Evolutionary conservation across 768 basidiomycete genomes (phyloP).

Genomic region (Lentinula aciculospora): DNA sequence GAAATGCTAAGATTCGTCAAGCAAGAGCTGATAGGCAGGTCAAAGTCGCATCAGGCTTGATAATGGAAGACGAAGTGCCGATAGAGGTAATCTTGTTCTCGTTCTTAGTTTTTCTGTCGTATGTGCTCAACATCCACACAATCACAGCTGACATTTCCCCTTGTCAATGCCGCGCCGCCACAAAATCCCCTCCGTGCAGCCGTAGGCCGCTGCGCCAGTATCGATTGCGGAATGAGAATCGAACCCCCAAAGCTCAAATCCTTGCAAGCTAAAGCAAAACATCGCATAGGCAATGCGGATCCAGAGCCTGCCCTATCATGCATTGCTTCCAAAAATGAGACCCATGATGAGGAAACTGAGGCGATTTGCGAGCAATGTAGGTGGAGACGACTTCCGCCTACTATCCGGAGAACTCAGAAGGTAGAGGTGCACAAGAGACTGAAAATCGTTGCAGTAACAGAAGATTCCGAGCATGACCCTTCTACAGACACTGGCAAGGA

Average conservation of each 20-base stretch:
- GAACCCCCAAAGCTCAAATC: not conserved
- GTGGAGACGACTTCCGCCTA: not conserved
- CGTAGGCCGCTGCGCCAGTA: not conserved
- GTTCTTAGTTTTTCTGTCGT: not conserved
- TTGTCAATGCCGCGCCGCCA: not conserved
- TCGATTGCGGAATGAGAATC: constrained; percentile 2
- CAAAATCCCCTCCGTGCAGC: not conserved
- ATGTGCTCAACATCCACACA: not conserved
- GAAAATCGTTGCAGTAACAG: not conserved
- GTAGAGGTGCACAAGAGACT: constrained; percentile 1
- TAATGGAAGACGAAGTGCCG: not conserved
- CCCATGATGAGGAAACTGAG: not conserved
- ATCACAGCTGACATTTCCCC: not conserved
- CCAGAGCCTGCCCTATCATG: not conserved
- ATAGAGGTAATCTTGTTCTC: not conserved
- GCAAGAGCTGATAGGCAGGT: not conserved
- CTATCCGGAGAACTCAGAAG: not conserved
- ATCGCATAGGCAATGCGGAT: too few species aligned
- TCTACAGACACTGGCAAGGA: not conserved
- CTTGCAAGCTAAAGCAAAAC: not conserved
- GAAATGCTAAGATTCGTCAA: not conserved
- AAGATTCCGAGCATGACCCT: not conserved
- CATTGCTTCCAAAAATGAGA: not conserved
- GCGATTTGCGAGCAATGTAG: constrained; percentile 3
- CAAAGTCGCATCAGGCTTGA: not conserved